phyloP scores from a whole-genome alignment of 805 yeast genomes.

The Lipomyces yamanashiensis region DNA sequence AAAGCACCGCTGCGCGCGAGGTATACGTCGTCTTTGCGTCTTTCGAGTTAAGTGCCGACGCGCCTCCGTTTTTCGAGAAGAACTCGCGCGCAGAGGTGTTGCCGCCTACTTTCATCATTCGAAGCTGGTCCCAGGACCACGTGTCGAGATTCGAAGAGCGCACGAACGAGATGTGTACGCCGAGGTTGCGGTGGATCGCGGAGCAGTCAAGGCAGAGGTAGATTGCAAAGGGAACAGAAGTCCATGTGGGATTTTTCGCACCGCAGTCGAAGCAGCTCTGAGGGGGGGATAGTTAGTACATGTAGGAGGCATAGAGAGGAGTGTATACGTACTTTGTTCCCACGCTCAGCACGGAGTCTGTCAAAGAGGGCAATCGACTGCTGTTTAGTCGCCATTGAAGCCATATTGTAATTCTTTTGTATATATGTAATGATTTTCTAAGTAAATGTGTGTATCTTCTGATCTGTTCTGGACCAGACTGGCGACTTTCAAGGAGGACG shows the following conservation, averaged over 20 bases:
- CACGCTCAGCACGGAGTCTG: conserved; percentile 62
- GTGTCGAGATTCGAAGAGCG: conserved; percentile 89
- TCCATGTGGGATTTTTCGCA: conserved; percentile 96
- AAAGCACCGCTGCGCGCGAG: conserved; percentile 75
- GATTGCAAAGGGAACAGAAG: conserved; percentile 95
- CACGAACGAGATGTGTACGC: conserved; percentile 95
- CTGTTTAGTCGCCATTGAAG: conserved; percentile 58
- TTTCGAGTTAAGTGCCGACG: conserved; percentile 62
- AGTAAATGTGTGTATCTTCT: too few species aligned
- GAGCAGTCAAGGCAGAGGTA: conserved; percentile 92
- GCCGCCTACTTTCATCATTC: conserved; percentile 94
- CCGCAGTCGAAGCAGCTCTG: conserved; percentile 86
- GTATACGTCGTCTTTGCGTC: conserved; percentile 82
- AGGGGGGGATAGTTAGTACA: neutral
- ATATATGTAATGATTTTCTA: neutral
- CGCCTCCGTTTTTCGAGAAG: conserved; percentile 83
- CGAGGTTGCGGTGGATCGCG: conserved; percentile 92
- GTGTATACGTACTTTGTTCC: conserved; percentile 58
- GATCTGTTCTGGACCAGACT: neutral
- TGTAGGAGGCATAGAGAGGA: neutral
- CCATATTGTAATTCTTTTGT: neutral
- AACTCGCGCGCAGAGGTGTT: conserved; percentile 84
- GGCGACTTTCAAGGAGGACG: too few species aligned
- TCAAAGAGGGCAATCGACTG: conserved; percentile 65
- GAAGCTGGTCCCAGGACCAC: conserved; percentile 88